Evolutionary conservation across 1,139 yeast genomes (phyloP).

Genomic region (Yamadazyma dendronema): DNA sequence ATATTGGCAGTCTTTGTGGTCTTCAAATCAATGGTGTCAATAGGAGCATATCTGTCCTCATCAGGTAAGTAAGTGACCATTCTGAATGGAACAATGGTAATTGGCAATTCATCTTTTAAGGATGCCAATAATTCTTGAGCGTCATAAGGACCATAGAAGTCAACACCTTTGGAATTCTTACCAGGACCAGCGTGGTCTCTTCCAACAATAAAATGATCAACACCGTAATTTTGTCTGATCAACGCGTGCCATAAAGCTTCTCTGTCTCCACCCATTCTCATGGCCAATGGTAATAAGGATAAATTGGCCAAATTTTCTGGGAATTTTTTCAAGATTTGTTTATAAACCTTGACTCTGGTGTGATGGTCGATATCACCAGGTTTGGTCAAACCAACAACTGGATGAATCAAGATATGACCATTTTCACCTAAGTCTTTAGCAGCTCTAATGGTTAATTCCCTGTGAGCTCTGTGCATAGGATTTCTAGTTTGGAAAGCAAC

Average conservation of each 20-base stretch:
- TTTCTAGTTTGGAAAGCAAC: slow-evolving; percentile 98
- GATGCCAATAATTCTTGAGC: slow-evolving; percentile 87
- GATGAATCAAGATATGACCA: slow-evolving; percentile 83
- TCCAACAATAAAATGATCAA: slow-evolving; percentile 95
- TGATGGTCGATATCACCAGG: slow-evolving; percentile 99
- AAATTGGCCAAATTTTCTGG: slow-evolving; percentile 92
- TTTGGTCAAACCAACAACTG: slow-evolving; percentile 94
- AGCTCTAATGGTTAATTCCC: slow-evolving; percentile 94
- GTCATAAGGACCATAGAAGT: slow-evolving; percentile 95
- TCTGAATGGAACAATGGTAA: slow-evolving; percentile 93
- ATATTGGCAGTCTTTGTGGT: slow-evolving; percentile 84
- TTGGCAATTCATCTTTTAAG: slow-evolving; percentile 67
- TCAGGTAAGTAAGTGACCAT: slow-evolving; percentile 97
- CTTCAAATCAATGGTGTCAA: slow-evolving; percentile 76
- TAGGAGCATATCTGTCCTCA: slow-evolving; percentile 92
- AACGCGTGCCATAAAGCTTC: slow-evolving; percentile 99
- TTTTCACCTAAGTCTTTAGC: slow-evolving; percentile 54
- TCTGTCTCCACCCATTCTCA: slow-evolving; percentile 99
- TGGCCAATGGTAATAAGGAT: slow-evolving; percentile 87
- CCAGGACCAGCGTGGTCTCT: slow-evolving; percentile 99
- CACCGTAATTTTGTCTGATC: slow-evolving; percentile 94
- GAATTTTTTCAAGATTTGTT: slow-evolving; percentile 85
- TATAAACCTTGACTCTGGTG: slow-evolving; percentile 93
- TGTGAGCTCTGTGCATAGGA: slow-evolving; percentile 98
- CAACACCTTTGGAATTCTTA: slow-evolving; percentile 86